phyloP scores from a whole-genome alignment of 208 protist species.

The Trypanosoma vivax region DNA sequence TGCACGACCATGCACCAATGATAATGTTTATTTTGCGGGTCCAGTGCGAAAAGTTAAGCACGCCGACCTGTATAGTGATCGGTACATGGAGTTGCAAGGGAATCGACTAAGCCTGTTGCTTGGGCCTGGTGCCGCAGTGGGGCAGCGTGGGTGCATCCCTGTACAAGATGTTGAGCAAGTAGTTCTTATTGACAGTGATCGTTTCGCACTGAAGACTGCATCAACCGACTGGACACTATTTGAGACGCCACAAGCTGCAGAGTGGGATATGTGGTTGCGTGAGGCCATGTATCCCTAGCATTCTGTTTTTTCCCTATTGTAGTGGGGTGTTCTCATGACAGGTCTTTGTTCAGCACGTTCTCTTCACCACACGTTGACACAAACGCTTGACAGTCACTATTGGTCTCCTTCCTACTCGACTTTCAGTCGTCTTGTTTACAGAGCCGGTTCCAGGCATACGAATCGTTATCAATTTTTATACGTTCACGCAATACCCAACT shows the following conservation, averaged over 20 bases:
- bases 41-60: constrained; percentile 6
- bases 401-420: no score
- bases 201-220: constrained; percentile 21
- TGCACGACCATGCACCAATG: background rate
- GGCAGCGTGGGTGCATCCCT: constrained; percentile 1
- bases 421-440: no score
- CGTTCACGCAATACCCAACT: no score
- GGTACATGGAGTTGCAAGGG: constrained; percentile 3
- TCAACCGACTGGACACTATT: constrained; percentile 18
- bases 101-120: constrained; percentile 5
- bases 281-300: constrained; percentile 21
- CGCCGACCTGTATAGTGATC: constrained; percentile 2
- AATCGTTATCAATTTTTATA: no score
- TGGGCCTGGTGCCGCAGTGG: constrained; percentile 2
- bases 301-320: no score
- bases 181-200: constrained; percentile 2
- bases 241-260: constrained; percentile 15
- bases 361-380: no score
- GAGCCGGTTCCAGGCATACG: no score
- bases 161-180: constrained; percentile 25
- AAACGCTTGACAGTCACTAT: no score
- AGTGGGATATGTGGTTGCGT: constrained; percentile 19
- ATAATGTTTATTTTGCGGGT: constrained; percentile 1
- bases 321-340: no score
- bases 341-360: no score